phyloP scores from a whole-genome alignment of 2,329 filamentous ascomycete genomes.

The Annulohypoxylon truncatum region DNA sequence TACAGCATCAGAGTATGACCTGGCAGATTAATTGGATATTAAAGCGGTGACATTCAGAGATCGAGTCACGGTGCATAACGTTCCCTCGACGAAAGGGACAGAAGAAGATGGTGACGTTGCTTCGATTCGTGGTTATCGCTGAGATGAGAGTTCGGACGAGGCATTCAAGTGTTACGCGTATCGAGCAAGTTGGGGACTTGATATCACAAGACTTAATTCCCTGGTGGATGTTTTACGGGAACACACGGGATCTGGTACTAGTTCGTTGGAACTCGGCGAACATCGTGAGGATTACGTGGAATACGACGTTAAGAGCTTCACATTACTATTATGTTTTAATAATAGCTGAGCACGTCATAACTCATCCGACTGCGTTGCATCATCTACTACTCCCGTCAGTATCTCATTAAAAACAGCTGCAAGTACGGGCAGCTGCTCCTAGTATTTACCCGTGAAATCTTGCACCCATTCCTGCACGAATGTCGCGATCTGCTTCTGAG shows the following conservation, averaged over 20 bases:
- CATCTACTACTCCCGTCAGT: conserved; percentile 38
- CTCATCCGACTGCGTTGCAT: conserved; percentile 26
- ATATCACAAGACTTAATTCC: not conserved
- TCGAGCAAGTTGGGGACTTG: not conserved
- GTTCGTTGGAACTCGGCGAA: not conserved
- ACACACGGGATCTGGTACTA: not conserved
- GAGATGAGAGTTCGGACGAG: not conserved
- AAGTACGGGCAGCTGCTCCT: conserved; percentile 33
- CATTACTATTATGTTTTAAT: conserved; percentile 54
- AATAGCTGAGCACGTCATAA: conserved; percentile 31
- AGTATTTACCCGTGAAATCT: conserved; percentile 57
- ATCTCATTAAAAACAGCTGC: conserved; percentile 19
- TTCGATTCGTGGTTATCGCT: not conserved
- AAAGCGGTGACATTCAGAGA: not conserved
- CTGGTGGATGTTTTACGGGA: not conserved
- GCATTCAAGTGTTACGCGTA: not conserved
- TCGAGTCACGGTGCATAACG: not conserved
- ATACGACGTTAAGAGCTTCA: conserved; percentile 7
- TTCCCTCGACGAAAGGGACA: not conserved
- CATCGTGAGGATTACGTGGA: not conserved
- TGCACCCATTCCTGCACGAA: conserved; percentile 76
- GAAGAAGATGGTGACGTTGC: not conserved
- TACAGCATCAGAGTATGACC: not conserved
- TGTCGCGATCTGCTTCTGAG: conserved; percentile 67
- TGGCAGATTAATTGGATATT: not conserved